These are phyloP conservation scores for Gremmenia infestans DNA, from an alignment of 2,329 filamentous ascomycete species.

Conservation along the genomic window DNA sequence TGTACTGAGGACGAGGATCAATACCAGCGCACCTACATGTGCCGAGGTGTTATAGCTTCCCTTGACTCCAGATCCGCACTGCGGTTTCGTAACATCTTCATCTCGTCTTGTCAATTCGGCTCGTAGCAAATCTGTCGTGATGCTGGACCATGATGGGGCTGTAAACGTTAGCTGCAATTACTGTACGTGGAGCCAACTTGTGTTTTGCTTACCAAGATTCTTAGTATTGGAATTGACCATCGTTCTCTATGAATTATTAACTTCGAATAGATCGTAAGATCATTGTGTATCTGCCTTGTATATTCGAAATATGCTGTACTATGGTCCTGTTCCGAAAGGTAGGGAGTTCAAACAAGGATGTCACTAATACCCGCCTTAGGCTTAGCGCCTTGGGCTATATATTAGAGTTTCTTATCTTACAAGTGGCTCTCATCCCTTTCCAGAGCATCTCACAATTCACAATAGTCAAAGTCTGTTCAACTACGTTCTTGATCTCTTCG, in stretches of 20 bases:
- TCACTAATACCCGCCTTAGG: too few species aligned
- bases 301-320: too few species aligned
- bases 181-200: neutral
- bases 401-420: too few species aligned
- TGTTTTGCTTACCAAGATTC: neutral
- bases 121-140: constrained; percentile 36
- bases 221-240: neutral
- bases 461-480: too few species aligned
- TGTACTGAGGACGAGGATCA: constrained; percentile 52
- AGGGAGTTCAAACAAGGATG: too few species aligned
- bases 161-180: neutral
- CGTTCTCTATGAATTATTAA: neutral
- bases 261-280: neutral
- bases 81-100: constrained; percentile 38
- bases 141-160: constrained; percentile 23
- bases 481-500: too few species aligned
- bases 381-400: too few species aligned
- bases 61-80: constrained; percentile 46
- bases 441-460: too few species aligned
- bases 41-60: constrained; percentile 49
- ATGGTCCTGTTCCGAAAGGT: too few species aligned
- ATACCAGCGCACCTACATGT: constrained; percentile 52
- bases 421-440: too few species aligned
- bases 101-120: constrained; percentile 46
- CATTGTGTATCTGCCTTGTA: neutral